These are phyloP conservation scores for Circinella umbellata DNA, from an alignment of 371 early-diverging fungal genomes.

Conservation along the genomic window DNA sequence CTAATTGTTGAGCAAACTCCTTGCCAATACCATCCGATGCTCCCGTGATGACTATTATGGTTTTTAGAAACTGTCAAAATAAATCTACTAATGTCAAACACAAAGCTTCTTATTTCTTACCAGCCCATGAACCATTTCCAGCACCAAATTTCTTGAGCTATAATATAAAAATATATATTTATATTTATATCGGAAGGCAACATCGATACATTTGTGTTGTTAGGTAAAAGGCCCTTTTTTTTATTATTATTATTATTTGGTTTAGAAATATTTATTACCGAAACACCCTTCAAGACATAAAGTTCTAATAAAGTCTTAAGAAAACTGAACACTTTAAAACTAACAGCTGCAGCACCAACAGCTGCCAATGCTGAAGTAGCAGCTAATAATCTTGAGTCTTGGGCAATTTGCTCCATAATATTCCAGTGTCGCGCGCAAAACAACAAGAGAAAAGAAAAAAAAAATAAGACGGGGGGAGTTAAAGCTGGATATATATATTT, in stretches of 20 bases:
- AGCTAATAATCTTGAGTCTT: conserved; percentile 20
- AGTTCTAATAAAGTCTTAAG: conserved; percentile 59
- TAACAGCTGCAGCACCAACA: conserved; percentile 54
- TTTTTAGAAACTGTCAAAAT: not conserved
- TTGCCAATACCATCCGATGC: conserved; percentile 98
- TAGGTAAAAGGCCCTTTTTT: no score
- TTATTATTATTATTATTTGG: not conserved
- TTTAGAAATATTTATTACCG: conserved; percentile 39
- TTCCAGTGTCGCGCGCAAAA: not conserved
- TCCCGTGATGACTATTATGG: conserved; percentile 88
- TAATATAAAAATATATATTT: not conserved
- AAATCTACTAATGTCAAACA: not conserved
- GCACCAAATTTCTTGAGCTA: conserved; percentile 85
- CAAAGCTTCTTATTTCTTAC: conserved; percentile 35
- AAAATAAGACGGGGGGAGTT: not conserved
- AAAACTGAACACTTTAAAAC: conserved; percentile 50
- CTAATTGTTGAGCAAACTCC: conserved; percentile 92
- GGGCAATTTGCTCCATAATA: conserved; percentile 5
- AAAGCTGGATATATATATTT: not conserved
- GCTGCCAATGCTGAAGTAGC: conserved; percentile 47
- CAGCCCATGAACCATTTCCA: conserved; percentile 85
- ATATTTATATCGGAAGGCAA: not conserved
- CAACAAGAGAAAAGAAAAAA: not conserved
- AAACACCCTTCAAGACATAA: conserved; percentile 63
- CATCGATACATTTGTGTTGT: no score